These are phyloP conservation scores for Talaromyces ruber DNA, from an alignment of 495 filamentous ascomycete genomes.

Conservation along the genomic window DNA sequence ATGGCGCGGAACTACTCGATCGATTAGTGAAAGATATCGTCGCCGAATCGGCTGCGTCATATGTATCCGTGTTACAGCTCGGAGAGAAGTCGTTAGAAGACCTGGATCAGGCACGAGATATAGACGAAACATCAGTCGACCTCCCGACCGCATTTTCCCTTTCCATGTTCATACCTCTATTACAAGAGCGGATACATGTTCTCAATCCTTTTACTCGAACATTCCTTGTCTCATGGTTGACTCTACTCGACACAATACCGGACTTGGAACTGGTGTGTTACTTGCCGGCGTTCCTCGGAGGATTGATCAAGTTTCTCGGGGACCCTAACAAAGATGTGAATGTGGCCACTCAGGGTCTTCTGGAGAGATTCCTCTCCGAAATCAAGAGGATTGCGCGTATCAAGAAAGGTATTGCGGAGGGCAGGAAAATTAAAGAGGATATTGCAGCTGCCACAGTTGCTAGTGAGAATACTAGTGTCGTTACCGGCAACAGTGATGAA, in stretches of 20 bases:
- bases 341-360: constrained; percentile 75
- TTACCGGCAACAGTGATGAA: constrained; percentile 40
- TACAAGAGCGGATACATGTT: constrained; percentile 88
- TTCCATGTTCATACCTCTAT: constrained; percentile 79
- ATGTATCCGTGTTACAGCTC: constrained; percentile 75
- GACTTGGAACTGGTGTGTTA: constrained; percentile 92
- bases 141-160: constrained; percentile 88
- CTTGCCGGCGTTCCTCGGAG: constrained; percentile 84
- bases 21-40: constrained; percentile 97
- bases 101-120: constrained; percentile 35
- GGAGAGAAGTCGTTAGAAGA: constrained; percentile 38
- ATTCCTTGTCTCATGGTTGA: constrained; percentile 95
- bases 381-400: constrained; percentile 90
- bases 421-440: constrained; percentile 60
- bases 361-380: constrained; percentile 90
- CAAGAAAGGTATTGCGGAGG: constrained; percentile 87
- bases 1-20: constrained; percentile 93
- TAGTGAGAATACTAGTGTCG: constrained; percentile 52
- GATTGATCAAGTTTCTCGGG: constrained; percentile 85
- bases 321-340: constrained; percentile 90
- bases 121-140: constrained; percentile 36
- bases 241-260: constrained; percentile 88
- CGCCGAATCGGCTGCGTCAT: constrained; percentile 89
- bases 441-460: constrained; percentile 56
- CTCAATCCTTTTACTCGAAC: constrained; percentile 90